phyloP scores from a whole-genome alignment of 2,329 filamentous ascomycete genomes.

The Cadophora sp. region DNA sequence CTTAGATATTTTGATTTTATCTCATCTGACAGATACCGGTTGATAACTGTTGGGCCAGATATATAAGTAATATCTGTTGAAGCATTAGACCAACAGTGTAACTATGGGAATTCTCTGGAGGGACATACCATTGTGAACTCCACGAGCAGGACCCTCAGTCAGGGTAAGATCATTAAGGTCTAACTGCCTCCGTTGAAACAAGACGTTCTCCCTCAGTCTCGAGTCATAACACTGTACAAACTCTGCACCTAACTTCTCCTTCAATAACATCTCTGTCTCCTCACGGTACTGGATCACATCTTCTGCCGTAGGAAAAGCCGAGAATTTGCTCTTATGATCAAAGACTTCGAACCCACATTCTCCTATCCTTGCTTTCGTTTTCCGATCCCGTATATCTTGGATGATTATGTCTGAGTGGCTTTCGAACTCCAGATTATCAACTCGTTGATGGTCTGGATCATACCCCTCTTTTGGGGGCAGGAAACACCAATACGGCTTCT shows the following conservation, averaged over 20 bases:
- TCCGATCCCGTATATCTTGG: slow-evolving; percentile 25
- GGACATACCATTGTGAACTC: slow-evolving; percentile 34
- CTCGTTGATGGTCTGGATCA: slow-evolving; percentile 26
- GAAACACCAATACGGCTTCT: slow-evolving; percentile 37
- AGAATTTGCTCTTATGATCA: slow-evolving; percentile 26
- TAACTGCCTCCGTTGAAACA: slow-evolving; percentile 21
- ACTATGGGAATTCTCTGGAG: neutral
- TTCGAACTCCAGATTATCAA: slow-evolving; percentile 35
- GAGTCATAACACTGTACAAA: slow-evolving; percentile 34
- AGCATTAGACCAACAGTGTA: neutral
- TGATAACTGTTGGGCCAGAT: slow-evolving; percentile 34
- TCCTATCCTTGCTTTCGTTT: neutral
- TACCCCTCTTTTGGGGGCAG: slow-evolving; percentile 27
- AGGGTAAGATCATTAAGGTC: slow-evolving; percentile 23
- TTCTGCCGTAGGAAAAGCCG: slow-evolving; percentile 16
- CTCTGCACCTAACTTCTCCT: slow-evolving; percentile 23
- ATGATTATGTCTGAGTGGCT: slow-evolving; percentile 23
- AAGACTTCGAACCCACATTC: slow-evolving; percentile 31
- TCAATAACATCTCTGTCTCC: slow-evolving; percentile 32
- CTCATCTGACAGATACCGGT: slow-evolving; percentile 23
- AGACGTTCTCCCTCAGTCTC: slow-evolving; percentile 29
- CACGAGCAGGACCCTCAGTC: slow-evolving; percentile 32
- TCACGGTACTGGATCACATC: slow-evolving; percentile 26
- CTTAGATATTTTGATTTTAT: slow-evolving; percentile 24
- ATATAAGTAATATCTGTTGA: slow-evolving; percentile 32